Percentiles rank a stretch among this genome's conserved stretches.
These are phyloP conservation scores for Rutidosis leptorrhynchoides DNA, from an alignment of 129 eudicot species.

Conservation along the genomic window DNA sequence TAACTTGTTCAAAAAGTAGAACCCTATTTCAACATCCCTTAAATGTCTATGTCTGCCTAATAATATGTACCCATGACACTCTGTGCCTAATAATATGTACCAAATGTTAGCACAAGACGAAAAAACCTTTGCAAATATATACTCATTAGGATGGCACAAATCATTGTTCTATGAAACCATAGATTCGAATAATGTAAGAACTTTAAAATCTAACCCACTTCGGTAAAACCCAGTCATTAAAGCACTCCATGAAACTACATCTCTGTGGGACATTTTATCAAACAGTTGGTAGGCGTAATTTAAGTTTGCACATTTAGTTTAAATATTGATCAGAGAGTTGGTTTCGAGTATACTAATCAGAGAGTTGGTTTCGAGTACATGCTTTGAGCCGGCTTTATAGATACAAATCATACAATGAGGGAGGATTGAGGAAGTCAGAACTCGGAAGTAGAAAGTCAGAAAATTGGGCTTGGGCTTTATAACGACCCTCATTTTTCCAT, in stretches of 20 bases:
- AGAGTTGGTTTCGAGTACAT: conserved; percentile 31
- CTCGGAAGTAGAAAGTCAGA: too few species aligned
- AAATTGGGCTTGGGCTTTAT: too few species aligned
- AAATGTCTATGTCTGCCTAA: conserved; percentile 53
- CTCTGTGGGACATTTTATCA: conserved; percentile 27
- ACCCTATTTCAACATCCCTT: conserved; percentile 56
- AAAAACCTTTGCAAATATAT: conserved; percentile 44
- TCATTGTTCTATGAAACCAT: conserved; percentile 41
- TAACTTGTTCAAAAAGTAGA: conserved; percentile 43
- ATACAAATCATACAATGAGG: too few species aligned
- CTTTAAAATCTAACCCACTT: conserved; percentile 36
- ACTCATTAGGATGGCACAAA: conserved; percentile 42
- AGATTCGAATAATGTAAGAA: conserved; percentile 35
- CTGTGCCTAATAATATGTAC: conserved; percentile 22
- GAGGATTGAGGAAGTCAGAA: too few species aligned
- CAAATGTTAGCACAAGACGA: conserved; percentile 47
- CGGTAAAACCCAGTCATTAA: conserved; percentile 52
- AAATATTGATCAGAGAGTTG: conserved; percentile 50
- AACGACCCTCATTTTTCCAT: too few species aligned
- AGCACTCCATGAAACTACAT: conserved; percentile 56
- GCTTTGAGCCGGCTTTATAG: too few species aligned
- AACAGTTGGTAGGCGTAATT: conserved; percentile 23
- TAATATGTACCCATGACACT: conserved; percentile 41
- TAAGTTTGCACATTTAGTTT: conserved; percentile 46
- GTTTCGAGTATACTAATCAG: conserved; percentile 33